A percentile compares a stretch with the other conserved stretches of the same genome.
phyloP scores from a whole-genome alignment of 441 rosid genomes.

The Mallotus japonicus region DNA sequence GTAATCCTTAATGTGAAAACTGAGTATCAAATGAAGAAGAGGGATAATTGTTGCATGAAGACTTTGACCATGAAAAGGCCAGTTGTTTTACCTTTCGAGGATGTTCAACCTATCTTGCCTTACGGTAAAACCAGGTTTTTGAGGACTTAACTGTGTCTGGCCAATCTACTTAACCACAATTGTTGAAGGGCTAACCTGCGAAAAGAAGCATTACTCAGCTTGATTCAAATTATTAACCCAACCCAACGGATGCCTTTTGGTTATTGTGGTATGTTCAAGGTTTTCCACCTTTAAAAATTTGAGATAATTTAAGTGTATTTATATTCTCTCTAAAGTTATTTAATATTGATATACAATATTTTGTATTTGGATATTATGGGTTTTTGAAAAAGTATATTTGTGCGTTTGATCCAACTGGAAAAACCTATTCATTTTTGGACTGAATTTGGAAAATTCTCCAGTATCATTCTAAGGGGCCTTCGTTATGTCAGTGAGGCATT shows the following conservation, averaged over 20 bases:
- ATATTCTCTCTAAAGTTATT: no score
- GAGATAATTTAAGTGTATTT: neutral
- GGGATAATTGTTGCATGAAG: neutral
- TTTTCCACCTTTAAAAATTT: neutral
- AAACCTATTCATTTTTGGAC: no score
- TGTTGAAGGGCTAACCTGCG: no score
- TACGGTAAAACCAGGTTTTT: neutral
- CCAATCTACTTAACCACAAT: no score
- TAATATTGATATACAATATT: no score
- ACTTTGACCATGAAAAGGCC: conserved; percentile 6
- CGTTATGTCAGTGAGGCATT: no score
- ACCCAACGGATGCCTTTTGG: neutral
- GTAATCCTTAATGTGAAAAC: conserved; percentile 32
- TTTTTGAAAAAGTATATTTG: no score
- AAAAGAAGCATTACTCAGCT: no score
- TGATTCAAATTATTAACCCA: neutral
- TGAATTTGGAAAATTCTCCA: no score
- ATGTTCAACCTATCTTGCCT: neutral
- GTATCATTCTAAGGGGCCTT: no score
- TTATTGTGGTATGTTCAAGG: neutral
- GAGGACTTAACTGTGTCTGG: no score
- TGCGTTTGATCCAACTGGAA: no score
- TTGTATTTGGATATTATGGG: neutral
- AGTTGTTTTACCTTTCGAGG: neutral
- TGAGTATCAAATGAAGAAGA: conserved; percentile 10